Evolutionary conservation across 495 filamentous ascomycete species (phyloP).

Genomic region (Neurospora pannonica): DNA sequence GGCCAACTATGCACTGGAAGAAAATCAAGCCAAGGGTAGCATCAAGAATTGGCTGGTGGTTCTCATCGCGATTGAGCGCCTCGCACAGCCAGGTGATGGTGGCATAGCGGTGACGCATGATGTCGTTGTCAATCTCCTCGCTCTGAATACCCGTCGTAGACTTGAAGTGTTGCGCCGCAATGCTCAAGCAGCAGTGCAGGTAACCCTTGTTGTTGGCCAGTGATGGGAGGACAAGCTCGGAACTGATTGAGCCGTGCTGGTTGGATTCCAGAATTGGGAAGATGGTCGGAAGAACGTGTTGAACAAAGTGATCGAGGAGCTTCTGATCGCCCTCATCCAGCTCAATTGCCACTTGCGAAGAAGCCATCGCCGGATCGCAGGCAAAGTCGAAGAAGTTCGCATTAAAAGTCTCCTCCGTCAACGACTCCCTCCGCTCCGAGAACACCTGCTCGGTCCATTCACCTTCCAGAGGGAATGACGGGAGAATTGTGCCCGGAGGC

Average conservation of each 20-base stretch:
- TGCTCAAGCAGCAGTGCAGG: conserved; percentile 91
- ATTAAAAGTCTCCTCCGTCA: conserved; percentile 56
- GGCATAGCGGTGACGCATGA: conserved; percentile 85
- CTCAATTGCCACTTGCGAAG: conserved; percentile 62
- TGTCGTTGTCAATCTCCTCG: conserved; percentile 79
- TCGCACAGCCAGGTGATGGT: conserved; percentile 82
- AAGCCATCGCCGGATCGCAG: conserved; percentile 43
- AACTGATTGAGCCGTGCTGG: conserved; percentile 66
- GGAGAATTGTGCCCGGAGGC: conserved; percentile 49
- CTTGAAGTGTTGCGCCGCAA: conserved; percentile 91
- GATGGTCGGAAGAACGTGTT: conserved; percentile 76
- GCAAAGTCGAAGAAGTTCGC: conserved; percentile 71
- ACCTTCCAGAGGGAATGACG: conserved; percentile 54
- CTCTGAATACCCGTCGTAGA: conserved; percentile 53
- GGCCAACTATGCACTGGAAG: conserved; percentile 89
- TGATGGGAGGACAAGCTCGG: conserved; percentile 73
- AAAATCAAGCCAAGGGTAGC: conserved; percentile 94
- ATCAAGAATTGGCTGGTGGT: conserved; percentile 85
- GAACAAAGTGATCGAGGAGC: conserved; percentile 85
- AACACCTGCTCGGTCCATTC: conserved; percentile 71
- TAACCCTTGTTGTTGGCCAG: conserved; percentile 87
- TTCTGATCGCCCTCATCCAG: conserved; percentile 83
- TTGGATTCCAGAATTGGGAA: conserved; percentile 88
- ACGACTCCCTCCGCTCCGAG: conserved; percentile 53
- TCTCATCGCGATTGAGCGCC: conserved; percentile 65